Base-by-base conservation (phyloP, 2,329 filamentous ascomycete species). In the Bimuria novae-zelandiae region DNA sequence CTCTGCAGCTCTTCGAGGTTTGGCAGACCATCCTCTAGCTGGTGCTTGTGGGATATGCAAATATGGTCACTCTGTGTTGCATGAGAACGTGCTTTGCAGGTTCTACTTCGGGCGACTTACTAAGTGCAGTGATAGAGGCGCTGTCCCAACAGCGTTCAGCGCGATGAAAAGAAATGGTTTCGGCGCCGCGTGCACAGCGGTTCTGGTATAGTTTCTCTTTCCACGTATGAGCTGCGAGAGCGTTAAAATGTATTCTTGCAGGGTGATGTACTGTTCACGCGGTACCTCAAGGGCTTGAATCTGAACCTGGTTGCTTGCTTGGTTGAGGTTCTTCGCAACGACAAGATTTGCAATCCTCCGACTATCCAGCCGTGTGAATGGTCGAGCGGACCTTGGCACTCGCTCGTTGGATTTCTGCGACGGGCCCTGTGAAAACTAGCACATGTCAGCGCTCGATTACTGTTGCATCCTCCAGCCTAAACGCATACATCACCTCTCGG, bases 21-120 rank as follows among this genome's bases (percentile, higher is more conserved):
- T 4, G 86, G 81, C 56, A 92, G 88, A 0, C 88, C 90, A 68
- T 93, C 85, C 1, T 81, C 78, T 3, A 83, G 79, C 52, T 87
- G 82, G 65, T 97, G 92, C 76, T 87, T 90, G 72, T 97, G 92
- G 0, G 90, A 93, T 52, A 97, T 86, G 69, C 92, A 90, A 61
- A 97, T 88, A 59, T 89, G 85, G 54, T 97, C 91, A 64, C 92
- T 95, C 72, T 90, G 82, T 86, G 82, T 27, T 73, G 75, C 19
- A 78, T 64, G 81, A 44, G 87, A 3, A 35, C 25, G 3, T 16
- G 16, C 0, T 12, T 16, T 32, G 19, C 11, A 25, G 17, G 1
- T 17, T 10, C 43, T 56, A 22, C 21, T 11, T 17, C 6, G 10
- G 5, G 6, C 14, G 49, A 51, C 53, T 41, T 60, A 76, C 75